These are phyloP conservation scores for Pisolithus microcarpus DNA, from an alignment of 768 basidiomycete species.

Conservation along the genomic window DNA sequence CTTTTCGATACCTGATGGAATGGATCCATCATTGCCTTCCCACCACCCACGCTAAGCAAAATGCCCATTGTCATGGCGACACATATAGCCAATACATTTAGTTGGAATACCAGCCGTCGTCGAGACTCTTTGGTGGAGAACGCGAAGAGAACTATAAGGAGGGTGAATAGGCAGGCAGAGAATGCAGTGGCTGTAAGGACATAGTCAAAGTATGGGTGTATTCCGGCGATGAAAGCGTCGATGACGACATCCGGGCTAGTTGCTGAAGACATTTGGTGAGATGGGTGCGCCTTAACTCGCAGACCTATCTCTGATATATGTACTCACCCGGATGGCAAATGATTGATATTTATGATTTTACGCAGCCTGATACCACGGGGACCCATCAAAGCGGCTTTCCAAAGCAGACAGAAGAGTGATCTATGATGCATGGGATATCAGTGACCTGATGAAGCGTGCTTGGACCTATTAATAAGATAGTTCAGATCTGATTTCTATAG, in stretches of 20 bases:
- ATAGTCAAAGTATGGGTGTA: constrained; percentile 13
- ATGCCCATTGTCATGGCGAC: constrained; percentile 22
- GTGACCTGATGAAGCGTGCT: no score
- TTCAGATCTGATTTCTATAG: no score
- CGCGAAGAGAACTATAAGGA: constrained; percentile 27
- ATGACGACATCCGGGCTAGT: background rate
- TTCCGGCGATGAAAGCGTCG: constrained; percentile 10
- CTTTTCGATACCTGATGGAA: constrained; percentile 9
- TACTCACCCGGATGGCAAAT: background rate
- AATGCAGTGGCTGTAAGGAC: constrained; percentile 24
- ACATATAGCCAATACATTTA: constrained; percentile 24
- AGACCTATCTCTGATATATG: background rate
- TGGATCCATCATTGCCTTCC: constrained; percentile 10
- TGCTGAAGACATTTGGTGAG: background rate
- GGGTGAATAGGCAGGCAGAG: constrained; percentile 25
- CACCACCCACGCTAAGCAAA: constrained; percentile 8
- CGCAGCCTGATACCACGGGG: no score
- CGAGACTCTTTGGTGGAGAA: constrained; percentile 26
- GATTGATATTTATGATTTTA: no score
- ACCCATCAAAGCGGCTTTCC: no score
- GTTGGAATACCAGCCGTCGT: constrained; percentile 24
- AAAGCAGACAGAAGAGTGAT: no score
- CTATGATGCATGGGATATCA: no score
- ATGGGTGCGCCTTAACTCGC: no score
- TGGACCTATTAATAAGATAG: no score